Evolutionary conservation across 495 filamentous ascomycete genomes (phyloP).

Genomic region (Podospora anserina): DNA sequence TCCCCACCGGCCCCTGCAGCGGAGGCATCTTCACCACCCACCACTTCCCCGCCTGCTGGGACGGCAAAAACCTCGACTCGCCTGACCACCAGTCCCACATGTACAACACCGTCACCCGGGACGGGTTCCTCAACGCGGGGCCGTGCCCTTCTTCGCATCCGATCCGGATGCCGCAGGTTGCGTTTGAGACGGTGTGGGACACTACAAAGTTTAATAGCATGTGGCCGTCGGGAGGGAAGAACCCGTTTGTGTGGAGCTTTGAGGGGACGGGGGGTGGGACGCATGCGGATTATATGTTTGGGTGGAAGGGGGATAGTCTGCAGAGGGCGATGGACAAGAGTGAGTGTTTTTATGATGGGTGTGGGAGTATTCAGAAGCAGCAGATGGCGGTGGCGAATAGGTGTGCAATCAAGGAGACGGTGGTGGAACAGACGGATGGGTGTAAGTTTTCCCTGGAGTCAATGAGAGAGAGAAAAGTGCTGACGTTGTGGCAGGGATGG

Average conservation of each 20-base stretch:
- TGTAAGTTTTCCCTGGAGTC: slow-evolving; percentile 33
- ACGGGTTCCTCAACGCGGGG: slow-evolving; percentile 38
- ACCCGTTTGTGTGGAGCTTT: slow-evolving; percentile 42
- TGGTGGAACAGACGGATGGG: slow-evolving; percentile 42
- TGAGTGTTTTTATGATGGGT: slow-evolving; percentile 46
- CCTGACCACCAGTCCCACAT: slow-evolving; percentile 55
- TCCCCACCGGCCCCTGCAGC: slow-evolving; percentile 43
- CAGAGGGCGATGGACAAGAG: slow-evolving; percentile 43
- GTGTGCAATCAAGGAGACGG: slow-evolving; percentile 40
- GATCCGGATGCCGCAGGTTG: slow-evolving; percentile 45
- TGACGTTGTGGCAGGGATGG: background rate
- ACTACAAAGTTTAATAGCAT: slow-evolving; percentile 45
- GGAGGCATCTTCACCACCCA: slow-evolving; percentile 49
- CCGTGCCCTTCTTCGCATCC: slow-evolving; percentile 49
- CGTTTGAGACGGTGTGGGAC: slow-evolving; percentile 51
- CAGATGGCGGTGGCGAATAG: slow-evolving; percentile 38
- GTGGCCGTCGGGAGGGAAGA: slow-evolving; percentile 39
- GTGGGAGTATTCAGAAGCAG: slow-evolving; percentile 43
- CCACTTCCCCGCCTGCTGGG: slow-evolving; percentile 55
- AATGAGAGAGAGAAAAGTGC: background rate
- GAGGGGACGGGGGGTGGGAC: slow-evolving; percentile 23
- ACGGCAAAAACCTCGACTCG: slow-evolving; percentile 55
- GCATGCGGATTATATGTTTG: slow-evolving; percentile 27
- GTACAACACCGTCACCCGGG: slow-evolving; percentile 38
- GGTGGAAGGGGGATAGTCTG: slow-evolving; percentile 40